Base-by-base conservation (phyloP, 768 basidiomycete genomes). In the Agrocybe pediades region DNA sequence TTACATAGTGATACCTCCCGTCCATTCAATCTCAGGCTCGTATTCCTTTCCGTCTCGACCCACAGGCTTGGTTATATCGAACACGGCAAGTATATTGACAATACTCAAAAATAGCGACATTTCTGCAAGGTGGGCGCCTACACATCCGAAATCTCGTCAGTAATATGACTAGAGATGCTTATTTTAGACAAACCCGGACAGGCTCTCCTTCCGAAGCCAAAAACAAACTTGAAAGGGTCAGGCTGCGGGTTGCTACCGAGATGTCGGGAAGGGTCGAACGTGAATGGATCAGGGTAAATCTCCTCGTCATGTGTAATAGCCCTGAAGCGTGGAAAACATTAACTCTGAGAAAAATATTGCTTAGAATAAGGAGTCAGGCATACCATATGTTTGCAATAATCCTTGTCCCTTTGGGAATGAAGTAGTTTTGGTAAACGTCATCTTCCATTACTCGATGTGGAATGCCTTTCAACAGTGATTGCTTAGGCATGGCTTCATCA, bases 291-390 rank as follows among this genome's bases (percentile, higher is more conserved):
- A 2, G 68, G 69, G 43, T 71, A 76, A 5, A 68, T 56, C 3
- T 64, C 64, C n/a, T 68, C 63, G 51, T 75, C 72, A 33, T 71
- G 70, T 6, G 65, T 57, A 29, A 76, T 69, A 3, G 64, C 62
- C 65, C 68, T 70, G 24, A n/a, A n/a, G n/a, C n/a, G n/a, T n/a
- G n/a, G n/a, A n/a, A n/a, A n/a, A n/a, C n/a, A n/a, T n/a, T n/a
- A n/a, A n/a, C n/a, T n/a, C n/a, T n/a, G n/a, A n/a, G n/a, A n/a
- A n/a, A n/a, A n/a, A n/a, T n/a, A n/a, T n/a, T n/a, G n/a, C n/a
- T n/a, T n/a, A n/a, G n/a, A n/a, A n/a, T n/a, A n/a, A 21, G 24
- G 13, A 25, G 17, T 20, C 11, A 17, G 17, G 43, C 62, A 26
- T 39, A 71, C 70, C 68, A 71, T 8, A 67, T 61, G 50, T 74